These are phyloP conservation scores for Erucastrum elatum DNA, from an alignment of 345 rosid genomes.

Conservation along the genomic window DNA sequence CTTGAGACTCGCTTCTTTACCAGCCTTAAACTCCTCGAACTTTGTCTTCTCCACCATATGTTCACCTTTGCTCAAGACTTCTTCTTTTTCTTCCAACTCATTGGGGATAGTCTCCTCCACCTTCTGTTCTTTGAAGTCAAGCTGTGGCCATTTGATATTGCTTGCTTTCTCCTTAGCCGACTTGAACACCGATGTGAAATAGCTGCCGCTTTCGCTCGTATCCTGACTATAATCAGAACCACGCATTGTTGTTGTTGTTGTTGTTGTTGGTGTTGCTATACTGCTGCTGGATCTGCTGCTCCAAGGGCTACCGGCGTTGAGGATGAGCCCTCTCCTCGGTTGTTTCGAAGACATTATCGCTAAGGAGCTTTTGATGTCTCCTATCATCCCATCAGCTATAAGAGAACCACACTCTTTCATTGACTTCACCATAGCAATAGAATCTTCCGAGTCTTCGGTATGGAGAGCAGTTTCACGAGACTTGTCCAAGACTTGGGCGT, in stretches of 20 bases:
- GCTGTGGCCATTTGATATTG: slow-evolving; percentile 70
- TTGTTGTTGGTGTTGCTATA: slow-evolving; percentile 24
- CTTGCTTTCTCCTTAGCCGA: slow-evolving; percentile 75
- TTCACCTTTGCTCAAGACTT: slow-evolving; percentile 32
- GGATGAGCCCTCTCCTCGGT: slow-evolving; percentile 64
- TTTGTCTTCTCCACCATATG: slow-evolving; percentile 40
- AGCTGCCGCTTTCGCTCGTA: slow-evolving; percentile 42
- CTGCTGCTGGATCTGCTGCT: slow-evolving; percentile 38
- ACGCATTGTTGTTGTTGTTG: slow-evolving; percentile 1
- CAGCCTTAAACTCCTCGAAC: slow-evolving; percentile 67
- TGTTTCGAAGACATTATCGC: slow-evolving; percentile 63
- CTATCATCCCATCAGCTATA: slow-evolving; percentile 85
- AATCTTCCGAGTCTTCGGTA: slow-evolving; percentile 80
- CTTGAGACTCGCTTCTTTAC: slow-evolving; percentile 74
- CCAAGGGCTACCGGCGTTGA: slow-evolving; percentile 47
- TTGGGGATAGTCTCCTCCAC: slow-evolving; percentile 29
- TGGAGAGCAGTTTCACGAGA: slow-evolving; percentile 66
- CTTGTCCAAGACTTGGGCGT: slow-evolving; percentile 51
- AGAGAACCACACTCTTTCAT: slow-evolving; percentile 79
- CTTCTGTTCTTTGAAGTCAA: slow-evolving; percentile 53
- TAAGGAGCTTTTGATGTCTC: slow-evolving; percentile 67
- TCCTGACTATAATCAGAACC: slow-evolving; percentile 44
- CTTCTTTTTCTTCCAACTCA: slow-evolving; percentile 52
- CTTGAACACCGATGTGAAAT: slow-evolving; percentile 64
- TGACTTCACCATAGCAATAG: slow-evolving; percentile 62